Base-by-base conservation (phyloP, 805 yeast genomes). In the Candida nanaspora region DNA sequence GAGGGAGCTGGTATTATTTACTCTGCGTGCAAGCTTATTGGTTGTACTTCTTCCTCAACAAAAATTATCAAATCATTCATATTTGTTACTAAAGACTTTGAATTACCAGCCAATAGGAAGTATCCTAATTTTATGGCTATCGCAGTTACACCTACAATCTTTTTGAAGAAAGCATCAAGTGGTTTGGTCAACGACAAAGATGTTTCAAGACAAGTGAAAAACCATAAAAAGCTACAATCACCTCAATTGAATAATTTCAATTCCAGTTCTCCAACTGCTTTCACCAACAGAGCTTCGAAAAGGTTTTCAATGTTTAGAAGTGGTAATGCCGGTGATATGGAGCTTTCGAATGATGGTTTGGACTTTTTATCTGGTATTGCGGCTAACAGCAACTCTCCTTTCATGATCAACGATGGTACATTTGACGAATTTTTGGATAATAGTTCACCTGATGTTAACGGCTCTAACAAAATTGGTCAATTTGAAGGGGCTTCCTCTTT, bases 81-180 rank as follows among this genome's bases (percentile, higher is more conserved):
- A 25, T 67, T 73, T 9, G 54, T 76, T 16, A 72, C 80, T n/a
- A 83, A 83, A n/a, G 85, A 82, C 47, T 80, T 81, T 55, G 72
- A 71, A 50, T 61, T 83, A 35, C 72, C 77, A 19, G 56, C 66
- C 2, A 79, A 76, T 33, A 70, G 87, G 51, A 65, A 75, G 18
- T 84, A 82, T 52, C 82, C 86, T 1, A 83, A 85, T 55, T 82
- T 82, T 47, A 59, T 70, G 9, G 58, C 57, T 21, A 73, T 79
- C 58, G 69, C 72, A 43, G 69, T 84, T 3, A 70, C 78, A 6
- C 79, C 88, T 0, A 72, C 69, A 8, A 70, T 69, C 8, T 83
- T 84, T 56, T 72, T 83, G 25, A 69, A 67, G 41, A 69, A 68
- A 41, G 81, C 88, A 48, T 74, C 88, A 0, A 57, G 64, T 37